Conservation (phyloP, 192 early-diverging fungal genomes). For the Globomyces pollinis-pini region DNA sequence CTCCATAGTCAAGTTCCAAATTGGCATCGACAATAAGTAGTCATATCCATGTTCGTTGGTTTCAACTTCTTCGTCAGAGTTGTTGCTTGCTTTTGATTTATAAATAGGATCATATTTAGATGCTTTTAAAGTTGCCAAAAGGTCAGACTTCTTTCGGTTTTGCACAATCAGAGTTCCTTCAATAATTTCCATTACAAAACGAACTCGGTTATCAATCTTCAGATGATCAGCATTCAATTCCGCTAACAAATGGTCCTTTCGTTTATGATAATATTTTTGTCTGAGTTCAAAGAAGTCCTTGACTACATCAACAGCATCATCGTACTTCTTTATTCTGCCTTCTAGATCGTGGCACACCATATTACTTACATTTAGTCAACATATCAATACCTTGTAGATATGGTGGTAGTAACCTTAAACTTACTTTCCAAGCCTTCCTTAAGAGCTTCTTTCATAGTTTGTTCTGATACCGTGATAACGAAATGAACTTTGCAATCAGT, state of each 20-base stretch:
- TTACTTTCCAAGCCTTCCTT: slow-evolving; percentile 71
- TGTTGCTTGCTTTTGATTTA: slow-evolving; percentile 31
- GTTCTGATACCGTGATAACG: slow-evolving; percentile 50
- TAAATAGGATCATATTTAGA: slow-evolving; percentile 60
- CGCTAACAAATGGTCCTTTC: slow-evolving; percentile 59
- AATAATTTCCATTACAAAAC: slow-evolving; percentile 88
- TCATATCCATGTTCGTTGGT: slow-evolving; percentile 58
- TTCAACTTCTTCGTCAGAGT: slow-evolving; percentile 28
- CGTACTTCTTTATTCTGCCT: slow-evolving; percentile 77
- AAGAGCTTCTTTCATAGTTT: slow-evolving; percentile 65
- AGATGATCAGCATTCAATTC: slow-evolving; percentile 21
- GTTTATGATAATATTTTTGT: slow-evolving; percentile 72
- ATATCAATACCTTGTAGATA: too few relatives aligned
- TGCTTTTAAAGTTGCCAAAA: slow-evolving; percentile 63
- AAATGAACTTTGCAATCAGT: slow-evolving; percentile 62
- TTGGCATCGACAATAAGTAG: slow-evolving; percentile 83
- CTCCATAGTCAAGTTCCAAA: slow-evolving; percentile 84
- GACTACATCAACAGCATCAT: slow-evolving; percentile 68
- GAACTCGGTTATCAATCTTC: slow-evolving; percentile 72
- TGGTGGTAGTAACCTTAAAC: slow-evolving; percentile 65
- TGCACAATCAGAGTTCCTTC: slow-evolving; percentile 69
- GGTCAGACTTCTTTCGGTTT: slow-evolving; percentile 74
- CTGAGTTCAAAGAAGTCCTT: slow-evolving; percentile 84
- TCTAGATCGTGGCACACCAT: slow-evolving; percentile 91
- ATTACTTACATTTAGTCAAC: too few relatives aligned